A percentile compares a stretch with the other conserved stretches of the same genome.
phyloP scores from a whole-genome alignment of 306 rosid genomes.

The Glycine latifolia region DNA sequence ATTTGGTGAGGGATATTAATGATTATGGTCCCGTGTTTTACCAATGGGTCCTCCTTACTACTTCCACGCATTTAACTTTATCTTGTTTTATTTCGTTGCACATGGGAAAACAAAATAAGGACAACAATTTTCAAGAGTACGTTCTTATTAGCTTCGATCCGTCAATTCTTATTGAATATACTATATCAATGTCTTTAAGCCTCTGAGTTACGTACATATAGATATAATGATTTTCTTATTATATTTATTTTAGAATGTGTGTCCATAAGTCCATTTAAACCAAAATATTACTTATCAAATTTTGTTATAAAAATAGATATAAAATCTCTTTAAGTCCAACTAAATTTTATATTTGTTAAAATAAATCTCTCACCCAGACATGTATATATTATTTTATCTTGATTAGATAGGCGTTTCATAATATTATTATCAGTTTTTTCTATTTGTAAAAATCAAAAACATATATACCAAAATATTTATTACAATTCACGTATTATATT shows the following conservation, averaged over 20 bases:
- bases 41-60: neutral
- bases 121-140: neutral
- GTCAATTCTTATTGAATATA: neutral
- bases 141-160: neutral
- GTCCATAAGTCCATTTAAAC: neutral
- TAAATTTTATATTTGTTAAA: neutral
- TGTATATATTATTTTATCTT: neutral
- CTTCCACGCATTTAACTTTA: neutral
- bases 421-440: no score
- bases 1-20: slow-evolving; percentile 5
- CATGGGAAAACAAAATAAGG: neutral
- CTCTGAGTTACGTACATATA: neutral
- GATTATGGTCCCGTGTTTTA: slow-evolving; percentile 31
- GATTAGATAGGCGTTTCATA: no score
- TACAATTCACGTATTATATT: no score
- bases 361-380: neutral
- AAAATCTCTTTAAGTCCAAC: neutral
- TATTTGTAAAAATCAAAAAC: no score
- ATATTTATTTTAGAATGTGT: neutral
- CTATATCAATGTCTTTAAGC: neutral
- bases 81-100: slow-evolving; percentile 24
- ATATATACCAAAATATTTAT: no score
- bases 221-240: neutral
- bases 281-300: no score
- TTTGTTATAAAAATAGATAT: neutral